A percentile compares a stretch with the other conserved stretches of the same genome.
Conservation (phyloP, 1,139 yeast genomes). For the Nakaseomyces kungkrabaensis region DNA sequence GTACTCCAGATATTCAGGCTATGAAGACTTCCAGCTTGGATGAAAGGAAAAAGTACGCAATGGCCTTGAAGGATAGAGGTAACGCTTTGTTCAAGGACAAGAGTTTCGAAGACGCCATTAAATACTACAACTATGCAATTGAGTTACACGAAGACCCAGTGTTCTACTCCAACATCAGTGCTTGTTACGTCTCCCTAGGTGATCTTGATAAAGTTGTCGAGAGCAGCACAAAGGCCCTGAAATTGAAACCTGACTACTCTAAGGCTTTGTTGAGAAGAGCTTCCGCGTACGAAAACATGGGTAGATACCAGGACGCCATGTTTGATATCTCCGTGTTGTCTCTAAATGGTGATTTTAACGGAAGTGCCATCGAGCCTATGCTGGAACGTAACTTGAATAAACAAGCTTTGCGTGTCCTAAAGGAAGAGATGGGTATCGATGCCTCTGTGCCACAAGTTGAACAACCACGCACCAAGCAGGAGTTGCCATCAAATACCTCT, state of each 20-base stretch:
- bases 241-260: constrained; percentile 74
- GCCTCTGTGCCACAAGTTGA: constrained; percentile 14
- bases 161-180: constrained; percentile 85
- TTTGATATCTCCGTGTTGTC: constrained; percentile 80
- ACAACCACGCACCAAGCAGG: constrained; percentile 25
- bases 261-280: constrained; percentile 77
- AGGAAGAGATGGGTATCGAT: constrained; percentile 44
- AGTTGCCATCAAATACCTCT: constrained; percentile 76
- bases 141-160: constrained; percentile 68
- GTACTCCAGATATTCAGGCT: constrained; percentile 21
- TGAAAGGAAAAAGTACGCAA: constrained; percentile 59
- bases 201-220: constrained; percentile 73
- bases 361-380: constrained; percentile 62
- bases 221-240: constrained; percentile 76
- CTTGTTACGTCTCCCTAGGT: constrained; percentile 76
- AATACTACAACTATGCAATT: constrained; percentile 67
- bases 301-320: constrained; percentile 70
- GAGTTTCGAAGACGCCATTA: constrained; percentile 60
- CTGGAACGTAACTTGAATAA: constrained; percentile 78
- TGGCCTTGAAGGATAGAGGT: constrained; percentile 78
- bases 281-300: constrained; percentile 74
- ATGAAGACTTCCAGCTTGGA: constrained; percentile 34
- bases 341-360: constrained; percentile 64
- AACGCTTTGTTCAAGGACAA: constrained; percentile 64
- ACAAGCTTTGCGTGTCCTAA: constrained; percentile 58